Evolutionary conservation across 176 grass and related monocot species (phyloP), one percentile per base, ranked within the genome.

Genomic region (Elymus sibiricus): DNA sequence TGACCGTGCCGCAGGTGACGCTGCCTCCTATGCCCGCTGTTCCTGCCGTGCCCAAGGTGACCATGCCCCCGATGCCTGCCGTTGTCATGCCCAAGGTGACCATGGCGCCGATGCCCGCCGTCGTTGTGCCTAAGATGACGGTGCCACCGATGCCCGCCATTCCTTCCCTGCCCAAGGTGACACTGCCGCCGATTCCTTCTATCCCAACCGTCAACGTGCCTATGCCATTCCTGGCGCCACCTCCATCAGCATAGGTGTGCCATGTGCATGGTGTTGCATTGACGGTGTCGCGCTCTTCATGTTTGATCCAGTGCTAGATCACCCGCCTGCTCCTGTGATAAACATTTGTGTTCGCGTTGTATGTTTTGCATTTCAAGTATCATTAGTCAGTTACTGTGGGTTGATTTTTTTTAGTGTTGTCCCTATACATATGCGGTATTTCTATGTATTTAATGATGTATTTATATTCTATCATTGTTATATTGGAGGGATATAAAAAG

Each of bases 181-280:
- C 13, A 11, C 11, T 70, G 40, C 74, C 62, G 14, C 83, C 74
- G 29, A 56, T 85, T 37, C 83, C 74, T 7, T 55, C 65, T 72
- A 70, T 64, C 70, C 82, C 87, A 15, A 12, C 6, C 32, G 71
- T 67, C 3, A 82, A 60, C 24, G 34, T 69, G 31, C 77, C 88
- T 3, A 29, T 77, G 56, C 70, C 83, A 2, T 70, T 82, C 78
- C 34, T 62, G 34, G 70, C 78, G 4, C 71, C 83, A 12, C 62
- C 83, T 22, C 83, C 83, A 8, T 80, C 88, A 26, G 37, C 62
- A 11, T 74, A 85, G 44, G 9, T 5, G n/a, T 15, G 16, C 47
- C 47, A 51, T 51, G 47, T 51, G 47, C 47, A 43, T 12, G 22
- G 38, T 3, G 38, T 29, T 53, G 14, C 46, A 49, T 49, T 0